phyloP scores from a whole-genome alignment of 164 flowering plant species.

The Kingdonia uniflora region DNA sequence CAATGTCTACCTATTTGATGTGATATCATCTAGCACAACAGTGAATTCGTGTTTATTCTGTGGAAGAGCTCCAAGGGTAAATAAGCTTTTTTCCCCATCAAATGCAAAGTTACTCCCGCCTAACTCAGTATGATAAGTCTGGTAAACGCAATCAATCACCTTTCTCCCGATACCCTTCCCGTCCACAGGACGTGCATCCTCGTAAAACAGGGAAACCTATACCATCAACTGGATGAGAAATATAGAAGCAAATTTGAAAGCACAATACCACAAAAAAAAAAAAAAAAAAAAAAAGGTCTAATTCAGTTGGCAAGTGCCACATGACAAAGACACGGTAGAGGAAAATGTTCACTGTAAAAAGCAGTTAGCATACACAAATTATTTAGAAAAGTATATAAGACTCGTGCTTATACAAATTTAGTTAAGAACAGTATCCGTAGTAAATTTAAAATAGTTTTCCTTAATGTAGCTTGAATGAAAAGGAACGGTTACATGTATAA shows the following conservation, averaged over 20 bases:
- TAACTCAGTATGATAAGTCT: constrained; percentile 58
- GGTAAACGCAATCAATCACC: constrained; percentile 62
- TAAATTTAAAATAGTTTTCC: too few species aligned
- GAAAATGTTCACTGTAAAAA: too few species aligned
- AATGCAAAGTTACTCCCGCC: constrained; percentile 73
- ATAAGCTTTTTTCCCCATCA: constrained; percentile 90
- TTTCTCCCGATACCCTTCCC: constrained; percentile 79
- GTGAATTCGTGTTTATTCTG: constrained; percentile 69
- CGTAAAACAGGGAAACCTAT: constrained; percentile 66
- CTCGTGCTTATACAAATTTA: too few species aligned
- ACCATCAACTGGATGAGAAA: not conserved
- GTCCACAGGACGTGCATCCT: constrained; percentile 87
- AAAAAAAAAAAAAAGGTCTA: too few species aligned
- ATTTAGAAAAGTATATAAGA: too few species aligned
- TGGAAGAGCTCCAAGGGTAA: constrained; percentile 80
- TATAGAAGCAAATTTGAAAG: not conserved
- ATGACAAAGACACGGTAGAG: too few species aligned
- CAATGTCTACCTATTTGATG: constrained; percentile 42
- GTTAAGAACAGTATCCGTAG: too few species aligned
- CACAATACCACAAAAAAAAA: too few species aligned
- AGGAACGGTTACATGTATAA: not conserved
- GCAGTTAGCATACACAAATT: too few species aligned
- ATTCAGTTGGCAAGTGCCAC: too few species aligned
- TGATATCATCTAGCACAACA: constrained; percentile 64
- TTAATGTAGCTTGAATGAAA: not conserved